Percentiles rank a stretch among this genome's conserved stretches.
Conservation (phyloP, 257 asterid genomes). For the Nyctanthes arbortristis region DNA sequence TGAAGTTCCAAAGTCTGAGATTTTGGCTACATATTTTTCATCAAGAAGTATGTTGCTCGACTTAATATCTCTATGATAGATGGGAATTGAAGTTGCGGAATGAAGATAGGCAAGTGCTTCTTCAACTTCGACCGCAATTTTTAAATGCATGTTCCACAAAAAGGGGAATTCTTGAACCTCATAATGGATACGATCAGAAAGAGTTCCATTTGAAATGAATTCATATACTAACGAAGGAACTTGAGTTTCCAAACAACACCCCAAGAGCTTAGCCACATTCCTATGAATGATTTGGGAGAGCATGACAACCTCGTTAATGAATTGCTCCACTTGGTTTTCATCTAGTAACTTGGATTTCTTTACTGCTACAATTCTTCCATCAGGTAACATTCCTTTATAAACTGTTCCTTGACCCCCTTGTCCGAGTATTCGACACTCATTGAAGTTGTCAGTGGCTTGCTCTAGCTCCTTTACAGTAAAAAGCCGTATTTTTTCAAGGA, state of each 20-base stretch:
- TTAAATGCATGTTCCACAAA: neutral
- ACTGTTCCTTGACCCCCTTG: neutral
- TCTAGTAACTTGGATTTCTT: neutral
- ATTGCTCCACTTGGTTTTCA: neutral
- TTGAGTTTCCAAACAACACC: neutral
- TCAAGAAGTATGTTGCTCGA: neutral
- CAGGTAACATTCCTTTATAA: neutral
- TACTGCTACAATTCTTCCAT: neutral
- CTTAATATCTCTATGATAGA: neutral
- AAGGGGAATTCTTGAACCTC: neutral
- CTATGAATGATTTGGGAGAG: neutral
- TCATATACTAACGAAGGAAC: neutral
- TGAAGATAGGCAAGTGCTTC: neutral
- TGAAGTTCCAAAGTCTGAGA: neutral
- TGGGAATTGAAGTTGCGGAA: neutral
- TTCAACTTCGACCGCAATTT: neutral
- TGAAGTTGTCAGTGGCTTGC: neutral
- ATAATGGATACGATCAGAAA: neutral
- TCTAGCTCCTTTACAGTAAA: neutral
- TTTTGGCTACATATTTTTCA: neutral
- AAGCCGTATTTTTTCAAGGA: neutral
- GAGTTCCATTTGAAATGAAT: neutral
- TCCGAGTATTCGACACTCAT: neutral
- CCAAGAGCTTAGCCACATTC: neutral
- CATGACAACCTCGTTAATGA: neutral